Conservation (phyloP, 2,329 filamentous ascomycete genomes). For the Apiospora kogelbergensis region DNA sequence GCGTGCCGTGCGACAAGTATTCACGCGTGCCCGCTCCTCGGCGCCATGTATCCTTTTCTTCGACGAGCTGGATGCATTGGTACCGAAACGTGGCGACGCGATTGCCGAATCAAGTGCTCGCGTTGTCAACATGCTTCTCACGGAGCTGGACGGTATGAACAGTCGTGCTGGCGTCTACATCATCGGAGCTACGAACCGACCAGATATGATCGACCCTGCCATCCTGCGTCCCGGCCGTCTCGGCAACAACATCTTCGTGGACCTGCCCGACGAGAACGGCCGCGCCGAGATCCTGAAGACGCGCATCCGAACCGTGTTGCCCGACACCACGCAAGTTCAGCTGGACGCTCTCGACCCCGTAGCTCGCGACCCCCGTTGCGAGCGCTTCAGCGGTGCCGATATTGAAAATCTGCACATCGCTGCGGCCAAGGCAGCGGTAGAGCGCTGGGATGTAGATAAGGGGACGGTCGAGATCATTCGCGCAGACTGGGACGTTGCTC, state of each 20-base stretch:
- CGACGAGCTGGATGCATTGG: constrained; percentile 92
- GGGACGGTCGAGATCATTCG: constrained; percentile 26
- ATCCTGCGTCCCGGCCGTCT: constrained; percentile 91
- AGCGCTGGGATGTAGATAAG: constrained; percentile 19
- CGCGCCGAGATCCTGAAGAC: constrained; percentile 83
- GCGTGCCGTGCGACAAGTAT: constrained; percentile 87
- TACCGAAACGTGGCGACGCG: constrained; percentile 76
- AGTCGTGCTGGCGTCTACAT: constrained; percentile 86
- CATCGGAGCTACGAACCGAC: constrained; percentile 90
- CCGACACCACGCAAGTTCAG: constrained; percentile 27
- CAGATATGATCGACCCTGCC: constrained; percentile 94
- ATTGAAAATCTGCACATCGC: constrained; percentile 51
- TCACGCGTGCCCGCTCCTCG: constrained; percentile 80
- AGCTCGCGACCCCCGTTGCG: constrained; percentile 66
- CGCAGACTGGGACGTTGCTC: constrained; percentile 54
- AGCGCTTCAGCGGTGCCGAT: constrained; percentile 73
- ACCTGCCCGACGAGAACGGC: constrained; percentile 76
- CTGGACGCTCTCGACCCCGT: constrained; percentile 55
- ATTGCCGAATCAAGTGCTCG: constrained; percentile 81
- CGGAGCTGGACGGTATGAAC: constrained; percentile 85
- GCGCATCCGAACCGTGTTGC: constrained; percentile 36
- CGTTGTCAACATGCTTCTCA: constrained; percentile 92
- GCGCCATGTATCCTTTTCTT: constrained; percentile 97
- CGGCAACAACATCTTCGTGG: constrained; percentile 85
- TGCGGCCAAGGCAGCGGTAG: constrained; percentile 28